Percentiles rank a stretch among this genome's conserved stretches.
Conservation (phyloP, 1,139 yeast species). For the Pichia sp. region DNA sequence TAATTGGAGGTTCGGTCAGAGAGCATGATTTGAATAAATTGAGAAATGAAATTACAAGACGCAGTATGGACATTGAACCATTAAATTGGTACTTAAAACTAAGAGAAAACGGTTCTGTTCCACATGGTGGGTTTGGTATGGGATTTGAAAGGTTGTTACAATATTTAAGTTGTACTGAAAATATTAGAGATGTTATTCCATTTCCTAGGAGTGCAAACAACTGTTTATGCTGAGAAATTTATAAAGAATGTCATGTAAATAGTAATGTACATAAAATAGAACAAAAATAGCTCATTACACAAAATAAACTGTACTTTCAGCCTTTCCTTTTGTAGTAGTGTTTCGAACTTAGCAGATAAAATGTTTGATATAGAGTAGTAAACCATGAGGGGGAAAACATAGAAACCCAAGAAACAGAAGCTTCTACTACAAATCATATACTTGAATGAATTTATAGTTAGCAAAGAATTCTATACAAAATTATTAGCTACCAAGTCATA, state of each 20-base stretch:
- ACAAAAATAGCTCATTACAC: too few species aligned
- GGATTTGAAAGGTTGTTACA: constrained; percentile 85
- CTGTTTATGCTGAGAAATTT: constrained; percentile 36
- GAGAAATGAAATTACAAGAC: constrained; percentile 40
- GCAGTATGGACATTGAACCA: constrained; percentile 51
- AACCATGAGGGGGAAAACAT: too few species aligned
- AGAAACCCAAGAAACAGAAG: too few species aligned
- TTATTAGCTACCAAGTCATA: too few species aligned
- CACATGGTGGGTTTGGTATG: constrained; percentile 97
- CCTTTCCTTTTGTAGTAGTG: too few species aligned
- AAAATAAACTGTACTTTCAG: too few species aligned
- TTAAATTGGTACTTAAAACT: constrained; percentile 76
- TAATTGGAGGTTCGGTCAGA: constrained; percentile 92
- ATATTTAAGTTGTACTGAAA: constrained; percentile 64
- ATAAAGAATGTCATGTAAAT: background rate
- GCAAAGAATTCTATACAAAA: background rate
- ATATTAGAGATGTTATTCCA: constrained; percentile 79
- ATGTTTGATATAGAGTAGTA: too few species aligned
- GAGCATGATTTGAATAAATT: constrained; percentile 57
- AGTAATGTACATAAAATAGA: background rate
- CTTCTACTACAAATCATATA: background rate
- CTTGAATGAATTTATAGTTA: background rate
- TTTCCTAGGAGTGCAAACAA: constrained; percentile 59
- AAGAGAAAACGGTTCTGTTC: constrained; percentile 72
- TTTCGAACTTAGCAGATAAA: too few species aligned